Evolutionary conservation across 768 basidiomycete genomes (phyloP), one percentile per base, ranked within the genome.

Genomic region (Cubamyces lactineus): DNA sequence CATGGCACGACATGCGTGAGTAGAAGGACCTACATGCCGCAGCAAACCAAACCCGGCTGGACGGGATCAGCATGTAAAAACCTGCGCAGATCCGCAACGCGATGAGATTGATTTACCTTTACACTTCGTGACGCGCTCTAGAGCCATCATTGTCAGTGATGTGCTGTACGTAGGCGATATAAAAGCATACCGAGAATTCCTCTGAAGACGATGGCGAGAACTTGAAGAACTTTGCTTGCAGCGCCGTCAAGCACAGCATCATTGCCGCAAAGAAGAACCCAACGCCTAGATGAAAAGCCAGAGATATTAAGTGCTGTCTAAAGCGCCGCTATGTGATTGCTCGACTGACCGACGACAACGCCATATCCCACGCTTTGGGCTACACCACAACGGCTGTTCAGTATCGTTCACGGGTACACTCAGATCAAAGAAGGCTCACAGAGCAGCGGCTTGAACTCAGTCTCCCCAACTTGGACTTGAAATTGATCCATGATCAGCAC

Each of bases 251-350:
- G 24, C 77, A 65, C 5, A 82, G 70, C 81, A 81, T 82, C 45
- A 83, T 45, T 30, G 75, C 72, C 0, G 81, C 80, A 54, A 83
- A 82, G 72, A 82, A 81, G 68, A 82, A 81, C 0, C 81, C 82
- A 46, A 82, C 79, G 40, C 82, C 80, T 80, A 23, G 5, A 49
- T 5, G 26, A 19, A 21, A 23, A 8, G 16, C 16, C 40, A 24
- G 40, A 28, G n/a, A n/a, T n/a, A n/a, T n/a, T 40, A 23, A 59
- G 8, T 41, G 9, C 30, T 63, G 24, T 50, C 28, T 26, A 17
- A 47, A 8, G 39, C 16, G 21, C 23, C 38, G 24, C 39, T 5
- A 17, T 38, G 55, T 13, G 3, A 11, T 9, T 17, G 0, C 26
- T 34, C 17, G 4, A 62, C 76, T 24, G 56, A 80, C 80, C 79